Percentiles rank a stretch among this genome's conserved stretches.
Conservation (phyloP, 345 rosid genomes). For the Mangifera indica region DNA sequence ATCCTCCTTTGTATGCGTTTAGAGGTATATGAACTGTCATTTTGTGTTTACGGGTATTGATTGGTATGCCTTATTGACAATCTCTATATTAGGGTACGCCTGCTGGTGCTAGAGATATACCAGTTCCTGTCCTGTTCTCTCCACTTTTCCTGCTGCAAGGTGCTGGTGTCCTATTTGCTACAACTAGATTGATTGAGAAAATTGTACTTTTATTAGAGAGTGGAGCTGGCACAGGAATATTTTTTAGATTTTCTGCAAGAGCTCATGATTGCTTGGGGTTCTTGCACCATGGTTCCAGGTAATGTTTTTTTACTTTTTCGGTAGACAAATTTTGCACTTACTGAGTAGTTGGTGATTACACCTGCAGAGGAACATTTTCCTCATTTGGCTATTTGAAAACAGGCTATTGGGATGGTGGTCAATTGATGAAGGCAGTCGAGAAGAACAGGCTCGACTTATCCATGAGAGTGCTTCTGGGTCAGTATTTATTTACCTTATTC, state of each 20-base stretch:
- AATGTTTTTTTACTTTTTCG: slow-evolving; percentile 18
- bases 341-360: slow-evolving; percentile 12
- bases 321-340: neutral
- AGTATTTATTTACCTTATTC: slow-evolving; percentile 26
- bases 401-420: slow-evolving; percentile 99
- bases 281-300: slow-evolving; percentile 98
- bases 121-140: slow-evolving; percentile 76
- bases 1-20: slow-evolving; percentile 86
- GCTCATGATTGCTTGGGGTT: slow-evolving; percentile 83
- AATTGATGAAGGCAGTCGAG: slow-evolving; percentile 89
- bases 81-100: slow-evolving; percentile 82
- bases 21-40: slow-evolving; percentile 52
- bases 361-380: slow-evolving; percentile 8
- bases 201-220: slow-evolving; percentile 60
- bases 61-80: slow-evolving; percentile 27
- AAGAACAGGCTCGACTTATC: slow-evolving; percentile 88
- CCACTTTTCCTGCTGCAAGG: slow-evolving; percentile 91
- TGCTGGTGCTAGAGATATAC: slow-evolving; percentile 65
- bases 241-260: slow-evolving; percentile 66
- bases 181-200: slow-evolving; percentile 74
- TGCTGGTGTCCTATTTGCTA: slow-evolving; percentile 77
- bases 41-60: slow-evolving; percentile 15
- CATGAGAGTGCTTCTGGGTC: slow-evolving; percentile 71
- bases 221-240: slow-evolving; percentile 71
- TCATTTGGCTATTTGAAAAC: slow-evolving; percentile 26